A percentile compares a stretch with the other conserved stretches of the same genome.
phyloP scores from a whole-genome alignment of 225 moss, liverwort and hornwort species.

The Straminergon stramineum region DNA sequence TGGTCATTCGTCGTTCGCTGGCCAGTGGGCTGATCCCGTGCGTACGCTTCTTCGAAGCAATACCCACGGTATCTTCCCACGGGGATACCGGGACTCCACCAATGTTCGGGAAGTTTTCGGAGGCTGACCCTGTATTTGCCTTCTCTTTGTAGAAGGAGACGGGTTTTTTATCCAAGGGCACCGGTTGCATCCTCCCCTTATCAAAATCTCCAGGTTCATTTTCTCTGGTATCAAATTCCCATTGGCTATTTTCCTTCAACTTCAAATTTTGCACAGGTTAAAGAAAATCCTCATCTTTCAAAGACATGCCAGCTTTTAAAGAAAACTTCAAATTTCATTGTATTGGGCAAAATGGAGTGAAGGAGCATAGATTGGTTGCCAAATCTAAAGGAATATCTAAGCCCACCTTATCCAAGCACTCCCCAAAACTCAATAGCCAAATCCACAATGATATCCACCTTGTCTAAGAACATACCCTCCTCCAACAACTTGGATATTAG shows the following conservation, averaged over 20 bases:
- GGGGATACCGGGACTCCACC: neutral
- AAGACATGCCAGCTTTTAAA: fast-evolving
- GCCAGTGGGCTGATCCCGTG: neutral
- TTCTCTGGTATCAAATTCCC: neutral
- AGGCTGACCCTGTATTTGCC: neutral
- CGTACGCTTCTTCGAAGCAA: neutral
- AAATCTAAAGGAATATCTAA: fast-evolving
- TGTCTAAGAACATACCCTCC: no score
- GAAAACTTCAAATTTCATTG: neutral
- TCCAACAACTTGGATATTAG: no score
- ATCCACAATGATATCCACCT: no score
- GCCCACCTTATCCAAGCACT: fast-evolving
- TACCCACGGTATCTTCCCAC: no score
- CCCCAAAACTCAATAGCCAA: no score
- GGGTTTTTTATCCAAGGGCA: neutral
- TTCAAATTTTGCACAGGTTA: neutral
- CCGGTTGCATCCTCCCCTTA: neutral
- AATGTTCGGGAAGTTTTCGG: neutral
- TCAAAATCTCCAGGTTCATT: neutral
- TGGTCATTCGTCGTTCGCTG: neutral
- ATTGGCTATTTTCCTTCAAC: neutral
- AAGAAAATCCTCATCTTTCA: neutral
- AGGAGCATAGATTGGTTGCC: fast-evolving
- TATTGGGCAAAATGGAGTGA: fast-evolving
- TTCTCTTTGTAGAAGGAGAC: neutral